Evolutionary conservation across 208 protist genomes (phyloP).

Genomic region (Trypanosoma conorhini): DNA sequence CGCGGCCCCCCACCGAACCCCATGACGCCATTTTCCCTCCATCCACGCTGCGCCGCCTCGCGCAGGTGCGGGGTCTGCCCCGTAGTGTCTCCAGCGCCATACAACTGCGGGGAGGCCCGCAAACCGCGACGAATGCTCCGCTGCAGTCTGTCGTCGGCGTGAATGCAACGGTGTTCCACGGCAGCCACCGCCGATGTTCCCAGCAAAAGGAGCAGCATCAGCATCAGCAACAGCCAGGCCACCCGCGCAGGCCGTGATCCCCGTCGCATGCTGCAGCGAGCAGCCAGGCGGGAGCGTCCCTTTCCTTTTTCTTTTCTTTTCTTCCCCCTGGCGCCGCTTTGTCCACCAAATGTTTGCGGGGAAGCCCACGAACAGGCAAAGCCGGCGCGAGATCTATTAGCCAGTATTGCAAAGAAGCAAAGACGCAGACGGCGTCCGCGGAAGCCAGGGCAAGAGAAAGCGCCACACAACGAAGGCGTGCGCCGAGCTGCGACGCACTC

Average conservation of each 20-base stretch:
- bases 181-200: neutral
- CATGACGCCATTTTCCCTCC: too few relatives aligned
- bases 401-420: neutral
- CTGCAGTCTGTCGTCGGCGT: neutral
- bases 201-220: neutral
- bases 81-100: neutral
- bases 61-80: neutral
- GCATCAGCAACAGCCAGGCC: neutral
- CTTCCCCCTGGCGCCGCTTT: too few relatives aligned
- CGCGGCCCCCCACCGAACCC: neutral
- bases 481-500: too few relatives aligned
- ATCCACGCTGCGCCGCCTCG: too few relatives aligned
- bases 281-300: neutral
- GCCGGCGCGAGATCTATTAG: neutral
- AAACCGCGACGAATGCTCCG: neutral
- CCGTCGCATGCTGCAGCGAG: neutral
- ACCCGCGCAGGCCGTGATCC: neutral
- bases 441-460: neutral
- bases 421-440: neutral
- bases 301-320: too few relatives aligned
- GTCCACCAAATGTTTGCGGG: neutral
- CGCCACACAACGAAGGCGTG: neutral
- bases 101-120: neutral
- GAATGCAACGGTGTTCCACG: constrained; percentile 10
- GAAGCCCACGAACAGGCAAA: neutral